Percentiles rank a stretch among this genome's conserved stretches.
Evolutionary conservation across 2,329 filamentous ascomycete genomes (phyloP).

Genomic region (Botrytis byssoidea): DNA sequence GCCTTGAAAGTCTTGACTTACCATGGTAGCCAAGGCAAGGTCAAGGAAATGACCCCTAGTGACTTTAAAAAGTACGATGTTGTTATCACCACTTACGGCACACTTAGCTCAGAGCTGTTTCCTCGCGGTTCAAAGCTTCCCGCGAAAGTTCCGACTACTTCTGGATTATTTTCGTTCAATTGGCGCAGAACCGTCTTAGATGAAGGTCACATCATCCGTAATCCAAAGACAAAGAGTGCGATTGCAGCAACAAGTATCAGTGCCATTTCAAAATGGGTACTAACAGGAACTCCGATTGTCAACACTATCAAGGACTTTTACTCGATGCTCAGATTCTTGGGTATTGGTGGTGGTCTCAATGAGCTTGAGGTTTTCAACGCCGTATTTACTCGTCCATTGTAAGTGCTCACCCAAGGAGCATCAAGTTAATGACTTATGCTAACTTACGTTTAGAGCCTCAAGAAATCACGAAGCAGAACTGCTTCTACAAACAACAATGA

Average conservation of each 20-base stretch:
- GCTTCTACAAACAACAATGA: slow-evolving; percentile 74
- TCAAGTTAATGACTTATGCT: not conserved
- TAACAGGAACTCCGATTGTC: slow-evolving; percentile 80
- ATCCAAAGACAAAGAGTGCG: slow-evolving; percentile 69
- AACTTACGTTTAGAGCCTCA: slow-evolving; percentile 38
- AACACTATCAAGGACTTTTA: slow-evolving; percentile 81
- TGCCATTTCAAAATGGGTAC: slow-evolving; percentile 73
- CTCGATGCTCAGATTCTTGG: slow-evolving; percentile 74
- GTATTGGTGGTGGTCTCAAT: slow-evolving; percentile 73
- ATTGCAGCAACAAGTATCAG: slow-evolving; percentile 65
- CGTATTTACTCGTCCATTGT: slow-evolving; percentile 66
- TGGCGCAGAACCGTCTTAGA: slow-evolving; percentile 82
- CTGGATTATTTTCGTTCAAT: slow-evolving; percentile 59
- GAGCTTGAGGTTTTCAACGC: slow-evolving; percentile 71
- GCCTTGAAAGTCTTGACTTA: slow-evolving; percentile 69
- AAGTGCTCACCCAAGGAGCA: not conserved
- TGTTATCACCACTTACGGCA: slow-evolving; percentile 82
- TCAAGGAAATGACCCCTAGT: slow-evolving; percentile 48
- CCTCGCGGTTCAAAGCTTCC: slow-evolving; percentile 46
- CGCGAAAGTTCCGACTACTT: slow-evolving; percentile 43
- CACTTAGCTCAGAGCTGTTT: slow-evolving; percentile 65
- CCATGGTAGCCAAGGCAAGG: slow-evolving; percentile 60
- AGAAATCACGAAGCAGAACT: slow-evolving; percentile 58
- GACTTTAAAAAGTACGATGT: slow-evolving; percentile 69
- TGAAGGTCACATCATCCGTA: slow-evolving; percentile 80